Percentiles rank a stretch among this genome's conserved stretches.
Evolutionary conservation across 2,329 filamentous ascomycete species (phyloP).

Genomic region (Emergomyces pasteurianus): DNA sequence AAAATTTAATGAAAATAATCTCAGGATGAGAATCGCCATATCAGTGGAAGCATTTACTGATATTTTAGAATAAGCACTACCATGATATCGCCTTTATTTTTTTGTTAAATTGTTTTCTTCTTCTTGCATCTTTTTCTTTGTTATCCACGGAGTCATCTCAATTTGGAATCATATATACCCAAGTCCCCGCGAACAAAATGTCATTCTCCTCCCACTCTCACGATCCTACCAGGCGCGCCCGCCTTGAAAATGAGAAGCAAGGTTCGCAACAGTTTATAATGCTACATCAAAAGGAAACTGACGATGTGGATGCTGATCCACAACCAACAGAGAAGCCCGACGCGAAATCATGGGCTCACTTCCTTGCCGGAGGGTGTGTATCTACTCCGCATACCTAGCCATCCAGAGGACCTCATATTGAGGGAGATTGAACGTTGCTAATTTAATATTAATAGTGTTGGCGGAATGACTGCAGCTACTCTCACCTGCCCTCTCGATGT

Average conservation of each 20-base stretch:
- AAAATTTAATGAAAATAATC: not conserved
- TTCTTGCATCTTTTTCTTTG: not conserved
- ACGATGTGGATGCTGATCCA: conserved; percentile 22
- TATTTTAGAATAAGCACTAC: not conserved
- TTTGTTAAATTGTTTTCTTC: not conserved
- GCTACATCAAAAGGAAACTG: conserved; percentile 26
- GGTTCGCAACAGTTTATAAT: conserved; percentile 11
- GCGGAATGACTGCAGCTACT: conserved; percentile 83
- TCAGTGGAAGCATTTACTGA: not conserved
- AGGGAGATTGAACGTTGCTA: conserved; percentile 7
- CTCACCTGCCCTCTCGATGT: conserved; percentile 87
- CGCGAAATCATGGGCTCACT: conserved; percentile 77
- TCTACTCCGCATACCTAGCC: not conserved
- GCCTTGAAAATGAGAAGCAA: conserved; percentile 12
- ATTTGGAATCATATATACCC: not conserved
- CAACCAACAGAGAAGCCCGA: conserved; percentile 12
- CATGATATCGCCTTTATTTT: not conserved
- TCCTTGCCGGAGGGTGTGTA: conserved; percentile 75
- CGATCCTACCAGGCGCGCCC: conserved; percentile 18
- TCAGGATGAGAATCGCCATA: not conserved
- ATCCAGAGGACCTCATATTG: not conserved
- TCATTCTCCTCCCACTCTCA: conserved; percentile 14
- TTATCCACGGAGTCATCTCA: not conserved
- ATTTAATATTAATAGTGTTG: conserved; percentile 44
- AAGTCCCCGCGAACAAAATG: conserved; percentile 8